Base-by-base conservation (phyloP, 306 rosid genomes). In the Aeschynomene evenia region DNA sequence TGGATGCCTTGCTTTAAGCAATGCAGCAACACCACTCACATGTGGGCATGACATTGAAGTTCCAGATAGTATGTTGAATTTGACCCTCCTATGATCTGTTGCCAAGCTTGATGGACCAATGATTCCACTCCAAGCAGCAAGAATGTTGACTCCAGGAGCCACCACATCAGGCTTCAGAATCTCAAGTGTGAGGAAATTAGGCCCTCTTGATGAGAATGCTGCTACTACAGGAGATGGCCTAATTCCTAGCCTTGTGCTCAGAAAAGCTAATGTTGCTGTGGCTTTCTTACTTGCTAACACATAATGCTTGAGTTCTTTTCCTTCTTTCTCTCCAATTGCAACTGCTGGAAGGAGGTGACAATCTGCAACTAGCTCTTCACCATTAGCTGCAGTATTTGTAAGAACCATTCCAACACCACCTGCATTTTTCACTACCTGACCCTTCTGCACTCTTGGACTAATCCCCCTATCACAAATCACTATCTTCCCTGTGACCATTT, bases 11-110 rank as follows among this genome's bases (percentile, higher is more conserved):
- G 92, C 75, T 43, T 94, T 94, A 7, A 94, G 77, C 79, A 84
- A 46, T 1, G 99, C 99, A 4, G 96, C 99, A 23, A 94, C 55
- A 4, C 99, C 99, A 59, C 97, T 94, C 7, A 94, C 97, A 80
- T 94, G 99, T 4, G 99, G 99, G 63, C 99, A 94, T 11, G 99
- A 94, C 99, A 94, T 94, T 48, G 99, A 94, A 36, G 99, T 94
- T 55, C 97, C 99, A 0, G 99, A 91, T 24, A 94, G 87, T 5
- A 94, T 84, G 58, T 90, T 94, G 77, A 94, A 94, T 79, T 87
- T 82, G 12, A 91, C 96, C 12, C 87, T 87, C 33, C 98, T 46
- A 7, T 23, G 61, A 68, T 94, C 98, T 0, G 89, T 80, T 5
- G 88, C 68, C 55, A 90, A 80, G 39, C 97, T 85, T 28, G 98